phyloP scores from a whole-genome alignment of 108 stramenopile genomes.

The Cyclotella kingstonii region DNA sequence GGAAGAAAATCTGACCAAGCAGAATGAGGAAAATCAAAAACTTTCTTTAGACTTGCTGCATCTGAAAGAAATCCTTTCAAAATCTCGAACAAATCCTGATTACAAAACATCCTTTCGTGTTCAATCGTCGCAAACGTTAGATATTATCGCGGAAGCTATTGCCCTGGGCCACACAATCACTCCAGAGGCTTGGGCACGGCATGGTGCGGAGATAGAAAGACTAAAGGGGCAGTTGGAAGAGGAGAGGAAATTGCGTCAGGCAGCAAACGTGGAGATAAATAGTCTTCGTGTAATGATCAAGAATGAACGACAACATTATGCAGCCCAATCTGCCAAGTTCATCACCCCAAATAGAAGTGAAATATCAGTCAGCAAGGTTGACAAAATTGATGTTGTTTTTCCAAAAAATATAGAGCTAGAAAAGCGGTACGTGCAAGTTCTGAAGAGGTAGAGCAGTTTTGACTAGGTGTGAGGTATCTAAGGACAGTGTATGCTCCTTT shows the following conservation, averaged over 20 bases:
- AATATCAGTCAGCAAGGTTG: constrained; percentile 42
- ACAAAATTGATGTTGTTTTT: constrained; percentile 27
- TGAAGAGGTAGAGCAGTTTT: neutral
- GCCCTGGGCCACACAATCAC: constrained; percentile 58
- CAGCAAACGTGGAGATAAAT: constrained; percentile 79
- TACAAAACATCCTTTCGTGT: constrained; percentile 12
- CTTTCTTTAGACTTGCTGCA: constrained; percentile 29
- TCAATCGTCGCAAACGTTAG: constrained; percentile 6
- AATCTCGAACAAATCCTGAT: constrained; percentile 17
- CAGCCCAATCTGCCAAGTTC: constrained; percentile 40
- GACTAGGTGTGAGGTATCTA: neutral
- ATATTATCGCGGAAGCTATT: constrained; percentile 39
- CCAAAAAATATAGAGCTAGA: constrained; percentile 32
- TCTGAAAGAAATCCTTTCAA: constrained; percentile 36
- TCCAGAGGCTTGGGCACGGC: constrained; percentile 71
- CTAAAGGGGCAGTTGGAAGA: constrained; percentile 74
- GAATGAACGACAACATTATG: constrained; percentile 63
- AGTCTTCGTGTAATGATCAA: constrained; percentile 71
- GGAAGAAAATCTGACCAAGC: constrained; percentile 56
- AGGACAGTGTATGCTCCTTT: too few relatives aligned
- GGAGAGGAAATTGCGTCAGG: constrained; percentile 66
- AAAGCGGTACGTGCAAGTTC: constrained; percentile 30
- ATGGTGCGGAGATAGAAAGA: constrained; percentile 58
- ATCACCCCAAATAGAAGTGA: constrained; percentile 46
- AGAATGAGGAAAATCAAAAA: constrained; percentile 42